Conservation (phyloP, 139 green algal genomes). For the Edaphochlamys debaryana region DNA sequence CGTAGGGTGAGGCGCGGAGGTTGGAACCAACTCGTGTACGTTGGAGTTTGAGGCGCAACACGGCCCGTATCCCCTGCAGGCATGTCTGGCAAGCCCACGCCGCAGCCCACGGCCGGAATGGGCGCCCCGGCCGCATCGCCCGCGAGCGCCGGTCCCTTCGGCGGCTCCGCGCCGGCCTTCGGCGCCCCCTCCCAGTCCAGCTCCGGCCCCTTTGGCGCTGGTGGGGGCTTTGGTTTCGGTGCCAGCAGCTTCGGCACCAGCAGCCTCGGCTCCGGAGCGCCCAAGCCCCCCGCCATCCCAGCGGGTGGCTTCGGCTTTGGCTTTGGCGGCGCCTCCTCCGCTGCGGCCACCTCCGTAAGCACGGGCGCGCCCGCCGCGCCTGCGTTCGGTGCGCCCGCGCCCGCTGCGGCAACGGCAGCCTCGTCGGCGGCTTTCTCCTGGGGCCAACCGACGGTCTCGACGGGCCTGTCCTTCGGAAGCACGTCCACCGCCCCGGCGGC, state of each 20-base stretch:
- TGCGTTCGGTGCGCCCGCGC: too few species aligned
- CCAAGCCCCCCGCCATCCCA: background rate
- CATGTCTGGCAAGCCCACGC: too few species aligned
- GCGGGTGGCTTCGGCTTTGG: conserved; percentile 3
- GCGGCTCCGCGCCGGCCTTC: background rate
- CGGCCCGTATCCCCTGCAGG: too few species aligned
- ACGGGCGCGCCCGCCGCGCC: background rate
- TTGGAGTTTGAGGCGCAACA: too few species aligned
- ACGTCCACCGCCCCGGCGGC: background rate
- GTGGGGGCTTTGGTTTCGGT: background rate
- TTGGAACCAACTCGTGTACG: too few species aligned
- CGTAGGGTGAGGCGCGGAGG: too few species aligned
- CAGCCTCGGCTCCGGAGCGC: background rate
- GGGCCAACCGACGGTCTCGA: too few species aligned
- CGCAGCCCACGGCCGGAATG: too few species aligned
- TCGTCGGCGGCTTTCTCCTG: too few species aligned
- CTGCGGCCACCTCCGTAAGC: background rate
- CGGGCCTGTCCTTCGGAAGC: background rate
- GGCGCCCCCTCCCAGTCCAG: background rate
- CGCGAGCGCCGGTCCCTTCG: too few species aligned
- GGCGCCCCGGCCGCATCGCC: too few species aligned
- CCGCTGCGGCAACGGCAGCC: too few species aligned
- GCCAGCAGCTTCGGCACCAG: background rate
- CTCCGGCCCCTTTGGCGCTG: background rate
- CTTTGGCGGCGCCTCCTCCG: background rate